Evolutionary conservation across 148 eudicot species (phyloP).

Genomic region (Fagopyrum tataricum): DNA sequence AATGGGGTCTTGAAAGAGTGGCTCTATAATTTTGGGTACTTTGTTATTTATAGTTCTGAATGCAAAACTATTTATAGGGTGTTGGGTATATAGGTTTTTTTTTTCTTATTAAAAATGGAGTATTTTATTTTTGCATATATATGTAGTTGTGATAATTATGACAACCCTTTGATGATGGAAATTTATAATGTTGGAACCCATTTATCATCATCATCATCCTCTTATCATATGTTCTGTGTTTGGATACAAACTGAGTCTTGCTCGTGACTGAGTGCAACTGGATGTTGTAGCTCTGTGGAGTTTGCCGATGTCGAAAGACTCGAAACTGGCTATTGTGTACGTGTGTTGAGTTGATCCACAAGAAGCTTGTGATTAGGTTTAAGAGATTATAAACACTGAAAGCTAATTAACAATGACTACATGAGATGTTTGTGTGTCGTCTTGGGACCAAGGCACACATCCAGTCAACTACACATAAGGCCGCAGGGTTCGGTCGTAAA

Average conservation of each 20-base stretch:
- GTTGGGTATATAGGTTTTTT: background rate
- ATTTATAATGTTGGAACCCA: background rate
- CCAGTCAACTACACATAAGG: too few species aligned
- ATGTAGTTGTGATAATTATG: conserved; percentile 5
- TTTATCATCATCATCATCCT: background rate
- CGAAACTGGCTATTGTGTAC: too few species aligned
- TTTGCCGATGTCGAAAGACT: too few species aligned
- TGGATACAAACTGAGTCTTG: background rate
- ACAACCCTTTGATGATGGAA: background rate
- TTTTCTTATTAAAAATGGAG: background rate
- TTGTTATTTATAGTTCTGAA: background rate
- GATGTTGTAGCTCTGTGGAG: too few species aligned
- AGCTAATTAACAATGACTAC: too few species aligned
- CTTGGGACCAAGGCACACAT: too few species aligned
- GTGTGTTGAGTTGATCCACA: too few species aligned
- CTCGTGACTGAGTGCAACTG: too few species aligned
- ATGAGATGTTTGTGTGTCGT: too few species aligned
- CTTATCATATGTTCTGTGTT: background rate
- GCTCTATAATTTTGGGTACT: conserved; percentile 9
- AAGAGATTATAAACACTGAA: too few species aligned
- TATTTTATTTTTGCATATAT: background rate
- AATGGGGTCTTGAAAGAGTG: conserved; percentile 13
- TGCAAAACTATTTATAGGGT: conserved; percentile 10
- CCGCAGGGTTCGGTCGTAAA: too few species aligned
- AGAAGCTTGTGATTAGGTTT: too few species aligned